phyloP scores from a whole-genome alignment of 108 stramenopile species.

The Stephanodiscus triporus region DNA sequence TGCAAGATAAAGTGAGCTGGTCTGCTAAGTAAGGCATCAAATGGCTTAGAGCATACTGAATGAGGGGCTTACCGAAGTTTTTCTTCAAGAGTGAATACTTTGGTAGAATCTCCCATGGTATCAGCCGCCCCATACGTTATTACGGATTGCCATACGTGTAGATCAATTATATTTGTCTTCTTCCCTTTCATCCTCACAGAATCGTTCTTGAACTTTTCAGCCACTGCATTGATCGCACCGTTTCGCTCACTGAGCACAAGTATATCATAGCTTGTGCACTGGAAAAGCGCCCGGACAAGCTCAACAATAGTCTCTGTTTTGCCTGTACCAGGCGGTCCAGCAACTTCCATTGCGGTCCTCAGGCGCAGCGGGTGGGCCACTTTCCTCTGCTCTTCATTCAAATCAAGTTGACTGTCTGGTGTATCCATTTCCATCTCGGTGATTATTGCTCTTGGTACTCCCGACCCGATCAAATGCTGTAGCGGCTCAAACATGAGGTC shows the following conservation, averaged over 20 bases:
- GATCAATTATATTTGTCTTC: slow-evolving; percentile 27
- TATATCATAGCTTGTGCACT: slow-evolving; percentile 44
- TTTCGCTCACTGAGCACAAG: slow-evolving; percentile 56
- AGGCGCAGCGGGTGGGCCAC: slow-evolving; percentile 52
- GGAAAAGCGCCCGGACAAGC: slow-evolving; percentile 48
- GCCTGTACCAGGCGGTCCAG: slow-evolving; percentile 58
- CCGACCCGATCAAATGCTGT: slow-evolving; percentile 42
- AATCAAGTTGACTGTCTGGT: slow-evolving; percentile 24
- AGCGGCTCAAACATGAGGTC: slow-evolving; percentile 46
- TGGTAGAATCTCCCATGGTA: slow-evolving; percentile 45
- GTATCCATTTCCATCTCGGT: slow-evolving; percentile 22
- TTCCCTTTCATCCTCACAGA: slow-evolving; percentile 16
- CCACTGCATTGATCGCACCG: slow-evolving; percentile 61
- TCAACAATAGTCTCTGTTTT: slow-evolving; percentile 61
- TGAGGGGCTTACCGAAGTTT: slow-evolving; percentile 43
- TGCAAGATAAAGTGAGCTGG: not conserved
- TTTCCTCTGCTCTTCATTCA: slow-evolving; percentile 50
- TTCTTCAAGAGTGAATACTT: slow-evolving; percentile 40
- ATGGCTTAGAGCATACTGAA: not conserved
- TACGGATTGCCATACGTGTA: slow-evolving; percentile 39
- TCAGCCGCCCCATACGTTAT: slow-evolving; percentile 45
- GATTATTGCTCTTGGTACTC: slow-evolving; percentile 25
- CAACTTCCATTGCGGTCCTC: slow-evolving; percentile 60
- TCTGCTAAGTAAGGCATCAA: not conserved
- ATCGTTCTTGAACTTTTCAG: slow-evolving; percentile 48